A percentile compares a stretch with the other conserved stretches of the same genome.
phyloP scores from a whole-genome alignment of 2,329 filamentous ascomycete genomes.

The Exophiala calicioides region DNA sequence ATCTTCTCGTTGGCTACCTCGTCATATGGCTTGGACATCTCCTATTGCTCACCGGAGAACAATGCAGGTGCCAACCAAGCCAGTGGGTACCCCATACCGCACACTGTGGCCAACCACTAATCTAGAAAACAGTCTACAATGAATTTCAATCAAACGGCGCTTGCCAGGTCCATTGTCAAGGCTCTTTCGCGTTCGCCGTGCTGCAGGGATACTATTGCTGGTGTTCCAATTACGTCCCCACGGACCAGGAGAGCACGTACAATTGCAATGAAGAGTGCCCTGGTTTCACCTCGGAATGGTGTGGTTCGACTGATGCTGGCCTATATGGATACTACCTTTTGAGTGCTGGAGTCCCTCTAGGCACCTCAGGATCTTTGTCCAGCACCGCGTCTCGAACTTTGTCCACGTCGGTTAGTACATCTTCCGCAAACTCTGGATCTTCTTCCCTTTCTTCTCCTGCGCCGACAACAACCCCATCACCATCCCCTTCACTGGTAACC shows the following conservation, averaged over 20 bases:
- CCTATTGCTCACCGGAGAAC: conserved; percentile 48
- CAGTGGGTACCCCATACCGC: conserved; percentile 34
- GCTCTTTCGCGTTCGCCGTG: conserved; percentile 48
- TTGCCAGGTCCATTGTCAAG: conserved; percentile 42
- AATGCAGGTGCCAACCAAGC: conserved; percentile 43
- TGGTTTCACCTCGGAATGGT: conserved; percentile 49
- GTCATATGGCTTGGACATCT: conserved; percentile 32
- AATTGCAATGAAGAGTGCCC: conserved; percentile 47
- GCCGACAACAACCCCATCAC: conserved; percentile 10
- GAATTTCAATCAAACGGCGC: conserved; percentile 50
- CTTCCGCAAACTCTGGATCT: conserved; percentile 18
- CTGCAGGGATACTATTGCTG: conserved; percentile 50
- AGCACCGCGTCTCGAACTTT: conserved; percentile 32
- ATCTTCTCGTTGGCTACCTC: conserved; percentile 10
- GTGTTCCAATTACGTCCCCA: conserved; percentile 51
- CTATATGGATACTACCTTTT: conserved; percentile 49
- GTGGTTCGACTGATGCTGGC: conserved; percentile 42
- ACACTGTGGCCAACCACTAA: conserved; percentile 12
- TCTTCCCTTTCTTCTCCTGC: conserved; percentile 13
- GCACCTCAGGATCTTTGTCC: conserved; percentile 24
- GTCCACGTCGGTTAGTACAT: conserved; percentile 33
- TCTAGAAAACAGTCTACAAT: conserved; percentile 36
- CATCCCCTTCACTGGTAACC: conserved; percentile 27
- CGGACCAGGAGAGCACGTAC: conserved; percentile 36
- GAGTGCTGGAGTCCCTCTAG: conserved; percentile 21